Base-by-base conservation (phyloP, 148 eudicot species). In the Fagopyrum homotropicum region DNA sequence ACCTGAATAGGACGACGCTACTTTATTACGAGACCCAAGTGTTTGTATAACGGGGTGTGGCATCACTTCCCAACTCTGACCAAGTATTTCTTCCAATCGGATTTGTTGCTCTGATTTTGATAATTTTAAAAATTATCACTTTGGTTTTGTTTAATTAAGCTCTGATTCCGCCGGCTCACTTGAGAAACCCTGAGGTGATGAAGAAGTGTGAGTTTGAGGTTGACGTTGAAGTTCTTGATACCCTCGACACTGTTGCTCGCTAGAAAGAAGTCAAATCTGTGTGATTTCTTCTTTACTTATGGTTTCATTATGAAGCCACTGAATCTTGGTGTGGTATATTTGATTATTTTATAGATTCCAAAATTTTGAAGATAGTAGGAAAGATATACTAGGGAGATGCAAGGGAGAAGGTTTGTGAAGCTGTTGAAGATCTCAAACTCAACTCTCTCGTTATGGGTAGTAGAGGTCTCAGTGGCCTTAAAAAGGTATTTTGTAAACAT, bases 321-420 rank as follows among this genome's bases (percentile, higher is more conserved):
- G 40, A 35, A 35, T 35, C 40, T 48, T 48, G 51, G 0, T 48
- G 8, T 48, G 0, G 11, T 48, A 48, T 48, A 48, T 48, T 48
- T 48, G 11, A 48, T 48, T 7, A 48, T 48, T 48, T 7, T 7
- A 3, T 10, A 1, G 51, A 7, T 48, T 48, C 8, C 51, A 48
- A 48, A 48, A 48, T 80, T 92, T 22, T 0, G 61, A 84, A n/a
- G 1, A 55, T 93, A 17, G 93, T 90, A 17, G 69, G 84, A 4
- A 93, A 93, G 61, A 22, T 93, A 73, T 87, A 84, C 72, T 93
- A 96, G 98, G 98, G 96, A 72, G 98, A 93, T 82, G 91, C 93
- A 8, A 89, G 96, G 43, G 98, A 90, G 84, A 92, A 92, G 78
- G 43, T 92, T 11, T 45, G 80, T 40, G 88, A 92, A 71, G 93